phyloP scores from a whole-genome alignment of 2,329 filamentous ascomycete genomes.

The Esteya vermicola region DNA sequence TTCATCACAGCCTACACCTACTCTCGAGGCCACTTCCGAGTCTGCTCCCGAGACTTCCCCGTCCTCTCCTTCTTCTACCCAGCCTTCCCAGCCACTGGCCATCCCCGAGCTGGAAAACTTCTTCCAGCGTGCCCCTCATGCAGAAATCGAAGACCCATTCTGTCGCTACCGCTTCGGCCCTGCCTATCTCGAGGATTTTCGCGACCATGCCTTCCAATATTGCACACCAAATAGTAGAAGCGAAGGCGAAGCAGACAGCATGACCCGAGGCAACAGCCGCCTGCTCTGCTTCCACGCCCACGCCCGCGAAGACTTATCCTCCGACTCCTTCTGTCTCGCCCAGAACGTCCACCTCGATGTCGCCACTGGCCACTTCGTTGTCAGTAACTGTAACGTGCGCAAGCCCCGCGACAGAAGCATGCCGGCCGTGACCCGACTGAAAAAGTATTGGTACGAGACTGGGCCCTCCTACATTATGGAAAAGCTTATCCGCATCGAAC shows the following conservation, averaged over 20 bases:
- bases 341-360: neutral
- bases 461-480: conserved; percentile 6
- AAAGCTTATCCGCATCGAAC: neutral
- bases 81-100: too few relatives aligned
- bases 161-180: conserved; percentile 3
- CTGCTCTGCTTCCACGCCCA: conserved; percentile 9
- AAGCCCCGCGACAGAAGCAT: too few relatives aligned
- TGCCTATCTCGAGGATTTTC: conserved; percentile 7
- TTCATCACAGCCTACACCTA: too few relatives aligned
- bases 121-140: neutral
- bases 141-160: neutral
- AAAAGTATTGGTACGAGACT: conserved; percentile 10
- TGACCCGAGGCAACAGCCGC: neutral
- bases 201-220: conserved; percentile 9
- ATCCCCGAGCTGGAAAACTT: neutral
- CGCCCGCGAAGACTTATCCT: conserved; percentile 3
- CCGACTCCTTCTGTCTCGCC: conserved; percentile 9
- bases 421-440: too few relatives aligned
- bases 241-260: neutral
- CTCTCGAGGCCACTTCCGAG: too few relatives aligned
- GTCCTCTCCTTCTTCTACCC: too few relatives aligned
- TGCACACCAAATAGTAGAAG: too few relatives aligned
- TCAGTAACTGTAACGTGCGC: conserved; percentile 5
- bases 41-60: too few relatives aligned
- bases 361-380: neutral